Evolutionary conservation across 1,139 yeast genomes (phyloP).

Genomic region (Kurtzmaniella quercitrusa): DNA sequence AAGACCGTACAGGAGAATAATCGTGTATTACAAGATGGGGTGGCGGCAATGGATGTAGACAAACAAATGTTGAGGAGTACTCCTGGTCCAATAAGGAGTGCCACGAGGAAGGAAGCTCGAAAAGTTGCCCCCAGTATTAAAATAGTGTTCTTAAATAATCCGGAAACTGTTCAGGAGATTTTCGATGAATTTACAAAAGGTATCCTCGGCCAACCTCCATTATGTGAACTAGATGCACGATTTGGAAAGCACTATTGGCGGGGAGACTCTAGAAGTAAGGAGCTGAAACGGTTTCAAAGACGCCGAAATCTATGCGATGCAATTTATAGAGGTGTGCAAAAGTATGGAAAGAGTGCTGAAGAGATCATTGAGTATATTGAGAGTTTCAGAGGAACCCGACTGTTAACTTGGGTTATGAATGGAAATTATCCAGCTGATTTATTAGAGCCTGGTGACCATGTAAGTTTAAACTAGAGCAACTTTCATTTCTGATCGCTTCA

Average conservation of each 20-base stretch:
- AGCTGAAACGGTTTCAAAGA: slow-evolving; percentile 42
- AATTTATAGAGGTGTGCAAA: slow-evolving; percentile 37
- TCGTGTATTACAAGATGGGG: background rate
- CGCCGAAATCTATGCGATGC: slow-evolving; percentile 45
- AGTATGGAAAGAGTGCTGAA: slow-evolving; percentile 40
- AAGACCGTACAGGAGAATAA: background rate
- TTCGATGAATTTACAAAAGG: slow-evolving; percentile 47
- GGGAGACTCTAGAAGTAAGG: slow-evolving; percentile 47
- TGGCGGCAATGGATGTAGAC: background rate
- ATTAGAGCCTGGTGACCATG: background rate
- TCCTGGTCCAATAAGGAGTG: no score
- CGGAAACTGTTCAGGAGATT: slow-evolving; percentile 43
- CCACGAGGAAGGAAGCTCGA: background rate
- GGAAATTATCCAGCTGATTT: slow-evolving; percentile 43
- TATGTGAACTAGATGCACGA: slow-evolving; percentile 40
- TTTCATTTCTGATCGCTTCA: background rate
- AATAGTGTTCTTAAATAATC: slow-evolving; percentile 42
- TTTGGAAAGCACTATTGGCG: slow-evolving; percentile 47
- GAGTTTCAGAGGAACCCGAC: slow-evolving; percentile 40
- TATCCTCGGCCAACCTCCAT: slow-evolving; percentile 43
- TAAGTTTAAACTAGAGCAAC: background rate
- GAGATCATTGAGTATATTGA: slow-evolving; percentile 42
- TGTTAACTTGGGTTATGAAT: slow-evolving; percentile 49
- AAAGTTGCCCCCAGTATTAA: slow-evolving; percentile 24
- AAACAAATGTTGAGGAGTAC: background rate